Conservation (phyloP, 2,329 filamentous ascomycete genomes). For the Lecanosticta acicola region DNA sequence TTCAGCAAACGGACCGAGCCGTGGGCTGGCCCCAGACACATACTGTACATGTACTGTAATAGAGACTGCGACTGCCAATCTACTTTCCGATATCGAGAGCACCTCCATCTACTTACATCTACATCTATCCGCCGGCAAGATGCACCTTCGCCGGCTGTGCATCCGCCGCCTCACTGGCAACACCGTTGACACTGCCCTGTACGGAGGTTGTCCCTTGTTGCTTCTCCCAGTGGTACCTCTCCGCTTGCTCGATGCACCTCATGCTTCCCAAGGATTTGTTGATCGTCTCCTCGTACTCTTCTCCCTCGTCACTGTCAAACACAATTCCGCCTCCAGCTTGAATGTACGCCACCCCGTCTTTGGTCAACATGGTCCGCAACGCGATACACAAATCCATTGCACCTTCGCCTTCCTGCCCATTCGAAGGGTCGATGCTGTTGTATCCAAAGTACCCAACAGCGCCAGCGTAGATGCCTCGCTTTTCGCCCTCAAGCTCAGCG, state of each 20-base stretch:
- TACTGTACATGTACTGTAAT: no score
- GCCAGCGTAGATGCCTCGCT: slow-evolving; percentile 90
- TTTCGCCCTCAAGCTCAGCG: slow-evolving; percentile 87
- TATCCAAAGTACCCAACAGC: slow-evolving; percentile 97
- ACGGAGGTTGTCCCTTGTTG: slow-evolving; percentile 26
- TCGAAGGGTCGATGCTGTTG: slow-evolving; percentile 49
- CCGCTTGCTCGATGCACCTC: slow-evolving; percentile 77
- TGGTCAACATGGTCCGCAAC: slow-evolving; percentile 88
- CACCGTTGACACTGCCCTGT: not conserved
- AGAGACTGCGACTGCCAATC: not conserved
- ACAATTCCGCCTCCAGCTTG: slow-evolving; percentile 87
- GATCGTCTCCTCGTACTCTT: slow-evolving; percentile 94
- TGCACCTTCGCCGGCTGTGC: slow-evolving; percentile 8
- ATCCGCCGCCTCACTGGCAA: not conserved
- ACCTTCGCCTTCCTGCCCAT: slow-evolving; percentile 62
- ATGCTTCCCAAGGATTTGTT: slow-evolving; percentile 93
- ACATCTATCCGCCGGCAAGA: slow-evolving; percentile 10
- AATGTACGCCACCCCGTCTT: slow-evolving; percentile 84
- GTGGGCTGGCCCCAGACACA: no score
- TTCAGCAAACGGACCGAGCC: no score
- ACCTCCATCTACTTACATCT: slow-evolving; percentile 1
- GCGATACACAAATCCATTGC: slow-evolving; percentile 86
- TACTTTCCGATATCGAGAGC: not conserved
- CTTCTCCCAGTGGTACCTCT: slow-evolving; percentile 58
- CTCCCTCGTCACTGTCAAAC: slow-evolving; percentile 82